Evolutionary conservation across 495 filamentous ascomycete species (phyloP).

Genomic region (Xylaria telfairii): DNA sequence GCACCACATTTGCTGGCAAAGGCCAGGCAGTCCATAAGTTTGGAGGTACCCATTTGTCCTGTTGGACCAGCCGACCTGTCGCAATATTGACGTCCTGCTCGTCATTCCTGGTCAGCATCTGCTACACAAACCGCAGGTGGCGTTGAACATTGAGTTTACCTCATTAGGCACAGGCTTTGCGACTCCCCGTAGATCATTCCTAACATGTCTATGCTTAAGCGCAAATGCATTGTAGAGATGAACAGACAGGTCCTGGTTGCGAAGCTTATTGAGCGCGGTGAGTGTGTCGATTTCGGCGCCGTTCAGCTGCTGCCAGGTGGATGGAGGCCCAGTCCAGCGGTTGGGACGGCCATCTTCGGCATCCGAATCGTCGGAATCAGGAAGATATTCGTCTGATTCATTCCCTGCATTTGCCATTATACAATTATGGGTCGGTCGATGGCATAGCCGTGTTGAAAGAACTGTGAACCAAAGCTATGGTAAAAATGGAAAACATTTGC

Average conservation of each 20-base stretch:
- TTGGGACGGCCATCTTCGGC: constrained; percentile 52
- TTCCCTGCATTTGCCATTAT: constrained; percentile 31
- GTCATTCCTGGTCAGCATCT: constrained; percentile 16
- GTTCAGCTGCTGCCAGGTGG: constrained; percentile 67
- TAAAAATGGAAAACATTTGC: not conserved
- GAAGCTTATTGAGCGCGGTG: constrained; percentile 61
- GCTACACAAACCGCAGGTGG: not conserved
- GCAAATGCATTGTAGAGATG: constrained; percentile 79
- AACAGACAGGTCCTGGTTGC: constrained; percentile 67
- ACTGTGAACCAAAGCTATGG: not conserved
- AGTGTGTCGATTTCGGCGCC: constrained; percentile 62
- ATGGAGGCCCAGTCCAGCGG: constrained; percentile 58
- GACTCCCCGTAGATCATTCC: no score
- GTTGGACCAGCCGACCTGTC: constrained; percentile 31
- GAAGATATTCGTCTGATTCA: constrained; percentile 31
- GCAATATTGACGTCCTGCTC: constrained; percentile 31
- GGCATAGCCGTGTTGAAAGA: constrained; percentile 1
- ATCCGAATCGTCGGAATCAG: constrained; percentile 34
- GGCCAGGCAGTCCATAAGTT: constrained; percentile 83
- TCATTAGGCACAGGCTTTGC: constrained; percentile 25
- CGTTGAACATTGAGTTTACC: not conserved
- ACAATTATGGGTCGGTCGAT: not conserved
- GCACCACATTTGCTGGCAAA: constrained; percentile 62
- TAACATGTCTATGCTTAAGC: constrained; percentile 59
- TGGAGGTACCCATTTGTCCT: constrained; percentile 50